These are phyloP conservation scores for Basidiobolus meristosporus DNA, from an alignment of 371 early-diverging fungal species.

Conservation along the genomic window DNA sequence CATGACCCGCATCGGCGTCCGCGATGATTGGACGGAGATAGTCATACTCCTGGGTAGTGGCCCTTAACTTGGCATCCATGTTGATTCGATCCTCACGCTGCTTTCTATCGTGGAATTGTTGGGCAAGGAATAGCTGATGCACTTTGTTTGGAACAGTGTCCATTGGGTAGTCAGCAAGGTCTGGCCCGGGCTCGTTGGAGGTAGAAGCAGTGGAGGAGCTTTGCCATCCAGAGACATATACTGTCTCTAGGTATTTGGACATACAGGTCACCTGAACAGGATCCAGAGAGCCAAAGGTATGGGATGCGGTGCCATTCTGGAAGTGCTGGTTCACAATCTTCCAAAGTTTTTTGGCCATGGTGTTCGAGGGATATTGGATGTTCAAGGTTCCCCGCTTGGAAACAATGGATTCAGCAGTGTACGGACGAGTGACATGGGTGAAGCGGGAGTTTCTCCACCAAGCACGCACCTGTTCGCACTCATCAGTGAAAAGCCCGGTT, in stretches of 20 bases:
- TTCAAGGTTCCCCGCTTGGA: constrained; percentile 75
- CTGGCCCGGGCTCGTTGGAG: constrained; percentile 96
- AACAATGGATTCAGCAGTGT: constrained; percentile 79
- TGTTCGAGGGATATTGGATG: constrained; percentile 62
- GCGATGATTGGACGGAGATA: constrained; percentile 92
- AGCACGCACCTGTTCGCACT: constrained; percentile 63
- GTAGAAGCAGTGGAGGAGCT: too few species aligned
- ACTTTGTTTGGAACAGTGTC: constrained; percentile 98
- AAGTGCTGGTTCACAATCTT: constrained; percentile 59
- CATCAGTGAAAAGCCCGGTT: too few species aligned
- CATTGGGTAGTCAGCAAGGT: constrained; percentile 97
- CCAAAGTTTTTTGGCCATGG: constrained; percentile 89
- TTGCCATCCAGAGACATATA: too few species aligned
- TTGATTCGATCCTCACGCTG: constrained; percentile 78
- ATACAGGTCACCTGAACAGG: constrained; percentile 91
- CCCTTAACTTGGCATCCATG: constrained; percentile 45
- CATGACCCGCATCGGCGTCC: constrained; percentile 95
- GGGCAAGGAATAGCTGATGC: constrained; percentile 94
- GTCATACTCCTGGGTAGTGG: constrained; percentile 58
- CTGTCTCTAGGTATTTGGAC: constrained; percentile 93
- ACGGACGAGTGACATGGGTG: constrained; percentile 67
- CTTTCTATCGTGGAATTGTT: constrained; percentile 93
- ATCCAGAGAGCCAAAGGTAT: constrained; percentile 90
- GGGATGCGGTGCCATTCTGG: constrained; percentile 53
- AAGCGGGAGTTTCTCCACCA: constrained; percentile 84